Evolutionary conservation across 2,329 filamentous ascomycete species (phyloP).

Genomic region (Arthrobotrys pseudoclavata): DNA sequence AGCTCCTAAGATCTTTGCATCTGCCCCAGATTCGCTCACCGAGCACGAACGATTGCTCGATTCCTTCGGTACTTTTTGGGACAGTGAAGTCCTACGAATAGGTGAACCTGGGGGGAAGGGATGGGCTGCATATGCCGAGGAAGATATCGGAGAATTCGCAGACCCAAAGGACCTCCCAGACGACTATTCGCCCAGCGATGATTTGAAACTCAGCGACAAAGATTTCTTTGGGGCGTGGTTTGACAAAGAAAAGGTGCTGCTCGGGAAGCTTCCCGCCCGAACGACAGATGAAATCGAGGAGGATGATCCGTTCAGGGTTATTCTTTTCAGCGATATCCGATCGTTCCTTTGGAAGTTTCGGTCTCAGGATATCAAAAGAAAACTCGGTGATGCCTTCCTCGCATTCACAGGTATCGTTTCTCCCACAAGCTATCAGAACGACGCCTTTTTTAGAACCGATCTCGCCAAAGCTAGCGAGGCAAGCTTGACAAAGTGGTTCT

Average conservation of each 20-base stretch:
- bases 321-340: conserved; percentile 83
- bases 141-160: conserved; percentile 60
- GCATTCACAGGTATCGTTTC: conserved; percentile 75
- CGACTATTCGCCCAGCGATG: conserved; percentile 26
- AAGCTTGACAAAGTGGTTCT: conserved; percentile 62
- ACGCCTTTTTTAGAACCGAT: conserved; percentile 71
- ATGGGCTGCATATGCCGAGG: conserved; percentile 72
- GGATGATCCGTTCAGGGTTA: conserved; percentile 84
- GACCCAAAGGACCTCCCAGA: conserved; percentile 57
- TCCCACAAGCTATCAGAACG: conserved; percentile 65
- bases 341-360: conserved; percentile 74
- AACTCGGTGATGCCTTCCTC: conserved; percentile 74
- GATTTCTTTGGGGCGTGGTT: conserved; percentile 67
- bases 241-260: conserved; percentile 66
- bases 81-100: conserved; percentile 82
- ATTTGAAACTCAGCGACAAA: conserved; percentile 58
- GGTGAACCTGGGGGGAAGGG: conserved; percentile 80
- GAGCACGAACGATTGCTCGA: conserved; percentile 64
- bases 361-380: conserved; percentile 34
- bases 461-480: conserved; percentile 55
- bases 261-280: conserved; percentile 74
- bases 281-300: conserved; percentile 80
- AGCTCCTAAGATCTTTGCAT: conserved; percentile 67
- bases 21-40: conserved; percentile 58
- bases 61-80: conserved; percentile 83